These are phyloP conservation scores for Hanseniaspora valbyensis DNA, from an alignment of 805 yeast genomes.

Conservation along the genomic window DNA sequence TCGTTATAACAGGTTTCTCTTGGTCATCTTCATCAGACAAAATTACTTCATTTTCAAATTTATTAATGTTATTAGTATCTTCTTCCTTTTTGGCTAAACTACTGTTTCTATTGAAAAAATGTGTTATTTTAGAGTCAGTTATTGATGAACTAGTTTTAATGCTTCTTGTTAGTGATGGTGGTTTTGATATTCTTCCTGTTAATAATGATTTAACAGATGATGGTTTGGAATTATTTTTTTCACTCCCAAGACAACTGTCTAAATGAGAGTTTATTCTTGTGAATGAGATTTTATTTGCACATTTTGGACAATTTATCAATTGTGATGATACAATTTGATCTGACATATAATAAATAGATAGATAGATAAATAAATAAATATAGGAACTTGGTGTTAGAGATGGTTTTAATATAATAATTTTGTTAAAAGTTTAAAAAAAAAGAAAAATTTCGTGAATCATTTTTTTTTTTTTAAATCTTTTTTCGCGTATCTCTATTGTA, in stretches of 20 bases:
- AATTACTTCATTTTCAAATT: no score
- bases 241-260: constrained; percentile 6
- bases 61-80: no score
- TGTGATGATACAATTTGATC: neutral
- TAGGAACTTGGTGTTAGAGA: no score
- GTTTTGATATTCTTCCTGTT: neutral
- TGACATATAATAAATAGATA: neutral
- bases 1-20: constrained; percentile 6
- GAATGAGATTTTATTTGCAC: constrained; percentile 25
- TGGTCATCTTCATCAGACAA: neutral
- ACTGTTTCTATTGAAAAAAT: neutral
- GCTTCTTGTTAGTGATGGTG: neutral
- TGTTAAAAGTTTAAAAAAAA: no score
- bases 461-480: no score
- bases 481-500: no score
- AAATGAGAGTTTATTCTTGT: constrained; percentile 24
- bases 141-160: neutral
- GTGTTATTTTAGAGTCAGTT: neutral
- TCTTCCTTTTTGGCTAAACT: neutral
- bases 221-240: neutral
- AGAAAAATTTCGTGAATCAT: no score
- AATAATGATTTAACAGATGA: neutral
- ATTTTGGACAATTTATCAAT: constrained; percentile 32
- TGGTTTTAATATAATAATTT: no score
- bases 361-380: no score